These are phyloP conservation scores for Sambucus nigra DNA, from an alignment of 129 eudicot genomes.

Conservation along the genomic window DNA sequence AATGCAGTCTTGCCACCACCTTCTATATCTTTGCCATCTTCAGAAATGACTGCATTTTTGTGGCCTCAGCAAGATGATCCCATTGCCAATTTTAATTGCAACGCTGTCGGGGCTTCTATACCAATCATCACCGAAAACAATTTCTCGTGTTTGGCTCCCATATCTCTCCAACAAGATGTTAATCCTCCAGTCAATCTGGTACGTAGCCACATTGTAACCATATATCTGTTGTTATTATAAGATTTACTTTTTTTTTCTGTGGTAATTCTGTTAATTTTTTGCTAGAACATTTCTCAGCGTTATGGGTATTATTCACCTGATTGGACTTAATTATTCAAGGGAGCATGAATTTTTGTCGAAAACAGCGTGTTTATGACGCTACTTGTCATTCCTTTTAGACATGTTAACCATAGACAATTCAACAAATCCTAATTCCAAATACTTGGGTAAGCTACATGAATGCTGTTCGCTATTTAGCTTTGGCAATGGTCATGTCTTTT, in stretches of 20 bases:
- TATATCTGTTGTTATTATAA: background rate
- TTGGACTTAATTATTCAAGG: no score
- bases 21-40: background rate
- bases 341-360: no score
- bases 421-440: no score
- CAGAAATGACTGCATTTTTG: slow-evolving; percentile 10
- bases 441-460: no score
- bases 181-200: slow-evolving; percentile 13
- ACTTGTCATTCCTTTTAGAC: no score
- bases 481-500: no score
- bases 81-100: background rate
- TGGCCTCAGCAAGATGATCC: slow-evolving; percentile 7
- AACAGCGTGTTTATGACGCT: no score
- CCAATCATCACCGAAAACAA: slow-evolving; percentile 6
- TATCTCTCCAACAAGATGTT: slow-evolving; percentile 8
- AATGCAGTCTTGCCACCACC: slow-evolving; percentile 5
- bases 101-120: slow-evolving; percentile 4
- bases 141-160: background rate
- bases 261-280: background rate
- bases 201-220: background rate
- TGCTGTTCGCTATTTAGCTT: no score
- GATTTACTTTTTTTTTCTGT: background rate
- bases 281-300: background rate
- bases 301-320: no score
- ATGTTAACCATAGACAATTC: no score